Base-by-base conservation (phyloP, 2,329 filamentous ascomycete genomes). In the Xylaria sp. region DNA sequence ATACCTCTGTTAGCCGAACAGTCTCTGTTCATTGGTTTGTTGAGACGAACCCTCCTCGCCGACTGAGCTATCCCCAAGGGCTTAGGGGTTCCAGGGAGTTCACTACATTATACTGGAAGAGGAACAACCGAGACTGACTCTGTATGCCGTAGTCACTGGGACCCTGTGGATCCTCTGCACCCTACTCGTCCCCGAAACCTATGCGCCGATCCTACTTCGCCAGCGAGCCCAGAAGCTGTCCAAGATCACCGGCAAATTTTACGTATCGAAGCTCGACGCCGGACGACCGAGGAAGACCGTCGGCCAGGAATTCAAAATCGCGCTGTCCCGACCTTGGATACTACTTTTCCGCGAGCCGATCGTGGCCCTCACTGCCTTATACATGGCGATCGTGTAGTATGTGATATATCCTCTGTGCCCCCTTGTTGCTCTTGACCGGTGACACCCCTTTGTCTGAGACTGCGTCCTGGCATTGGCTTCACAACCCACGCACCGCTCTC, bases 331-430 rank as follows among this genome's bases (percentile, higher is more conserved):
- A 2, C 88, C 88, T 1, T 88, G 87, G 85, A 74, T 87, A 42
- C 78, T 91, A 48, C 78, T 91, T 7, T 87, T 90, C 75, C 74
- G 75, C 51, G 88, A 91, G 66, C 88, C 88, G 2, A 90, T 90
- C 63, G 87, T 90, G 21, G 68, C 87, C 9, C 71, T 89, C 3
- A 75, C 86, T 2, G 82, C 81, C 37, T 74, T 90, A 21, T 90
- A 89, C 73, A 82, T 87, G 75, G 84, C 85, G 52, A 85, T 83
- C 58, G 67, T 83, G 49, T 83, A 83, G 58, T 61, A 52, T 9
- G 58, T 56, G 7, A 19, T 20, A 7, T 34, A n/a, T n/a, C n/a
- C 29, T 24, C 24, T 46, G 5, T 16, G 38, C 24, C 19, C 16
- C 20, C 20, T 22, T 41, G 11, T 7, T 13, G 16, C 38, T 39